Conservation (phyloP, 2,329 filamentous ascomycete genomes). For the Calcarisporium arbuscula region DNA sequence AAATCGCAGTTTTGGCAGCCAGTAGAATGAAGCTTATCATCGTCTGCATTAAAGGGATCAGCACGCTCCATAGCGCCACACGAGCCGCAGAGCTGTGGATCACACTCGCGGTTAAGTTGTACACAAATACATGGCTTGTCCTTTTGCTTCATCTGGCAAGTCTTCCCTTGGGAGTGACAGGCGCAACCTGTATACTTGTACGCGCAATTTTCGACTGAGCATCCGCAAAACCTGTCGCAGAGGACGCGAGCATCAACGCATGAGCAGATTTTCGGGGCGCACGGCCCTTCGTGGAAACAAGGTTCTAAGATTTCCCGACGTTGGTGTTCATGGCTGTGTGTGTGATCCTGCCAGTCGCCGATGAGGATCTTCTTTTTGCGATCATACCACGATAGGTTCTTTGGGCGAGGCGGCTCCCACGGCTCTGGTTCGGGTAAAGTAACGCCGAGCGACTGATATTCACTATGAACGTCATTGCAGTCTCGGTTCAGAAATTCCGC, state of each 20-base stretch:
- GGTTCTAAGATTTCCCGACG: conserved; percentile 54
- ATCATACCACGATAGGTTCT: conserved; percentile 49
- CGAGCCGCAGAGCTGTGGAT: conserved; percentile 64
- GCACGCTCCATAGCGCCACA: conserved; percentile 66
- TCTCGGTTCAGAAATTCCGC: conserved; percentile 43
- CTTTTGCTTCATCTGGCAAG: conserved; percentile 49
- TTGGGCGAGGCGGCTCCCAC: conserved; percentile 30
- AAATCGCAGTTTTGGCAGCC: conserved; percentile 68
- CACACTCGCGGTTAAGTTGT: conserved; percentile 70
- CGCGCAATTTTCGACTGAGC: conserved; percentile 51
- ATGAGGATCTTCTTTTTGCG: conserved; percentile 47
- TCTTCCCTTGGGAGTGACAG: conserved; percentile 55
- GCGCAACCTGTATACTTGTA: conserved; percentile 62
- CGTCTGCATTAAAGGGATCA: conserved; percentile 59
- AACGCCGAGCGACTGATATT: conserved; percentile 20
- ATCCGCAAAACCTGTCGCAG: conserved; percentile 68
- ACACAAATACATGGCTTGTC: conserved; percentile 63
- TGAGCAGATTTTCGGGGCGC: conserved; percentile 51
- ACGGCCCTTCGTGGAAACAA: conserved; percentile 65
- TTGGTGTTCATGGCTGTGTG: conserved; percentile 48
- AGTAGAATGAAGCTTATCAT: conserved; percentile 47
- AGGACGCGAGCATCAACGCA: conserved; percentile 57
- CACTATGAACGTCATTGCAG: conserved; percentile 44
- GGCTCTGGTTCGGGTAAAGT: conserved; percentile 17
- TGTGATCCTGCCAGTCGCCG: conserved; percentile 50